A percentile compares a stretch with the other conserved stretches of the same genome.
These are phyloP conservation scores for Hydrangea macrophylla DNA, from an alignment of 148 eudicot species.

Conservation along the genomic window DNA sequence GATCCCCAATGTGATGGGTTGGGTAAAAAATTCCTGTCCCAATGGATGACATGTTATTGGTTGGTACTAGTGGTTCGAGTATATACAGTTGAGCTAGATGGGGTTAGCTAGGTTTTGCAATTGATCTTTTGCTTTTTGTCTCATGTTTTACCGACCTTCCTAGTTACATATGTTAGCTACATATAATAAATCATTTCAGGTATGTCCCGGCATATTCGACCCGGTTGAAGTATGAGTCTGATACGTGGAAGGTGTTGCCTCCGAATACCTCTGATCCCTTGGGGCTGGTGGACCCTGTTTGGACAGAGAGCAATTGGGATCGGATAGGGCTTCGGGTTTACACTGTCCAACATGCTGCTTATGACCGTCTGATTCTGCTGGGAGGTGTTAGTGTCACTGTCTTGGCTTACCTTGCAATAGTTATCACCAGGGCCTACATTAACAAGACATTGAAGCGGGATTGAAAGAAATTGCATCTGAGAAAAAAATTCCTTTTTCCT, in stretches of 20 bases:
- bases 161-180: background rate
- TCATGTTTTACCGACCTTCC: background rate
- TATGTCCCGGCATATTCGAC: slow-evolving; percentile 91
- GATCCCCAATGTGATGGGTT: too few species aligned
- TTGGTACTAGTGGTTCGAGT: too few species aligned
- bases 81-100: too few species aligned
- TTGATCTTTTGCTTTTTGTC: background rate
- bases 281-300: slow-evolving; percentile 66
- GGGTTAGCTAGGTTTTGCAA: background rate
- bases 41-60: too few species aligned
- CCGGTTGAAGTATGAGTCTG: slow-evolving; percentile 70
- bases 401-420: slow-evolving; percentile 51
- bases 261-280: slow-evolving; percentile 64
- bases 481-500: background rate
- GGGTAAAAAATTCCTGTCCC: background rate
- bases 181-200: slow-evolving; percentile 37
- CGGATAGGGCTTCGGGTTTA: slow-evolving; percentile 55
- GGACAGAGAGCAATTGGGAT: slow-evolving; percentile 98
- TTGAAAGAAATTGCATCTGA: slow-evolving; percentile 22
- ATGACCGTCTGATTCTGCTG: slow-evolving; percentile 56
- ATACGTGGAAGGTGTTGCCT: slow-evolving; percentile 65
- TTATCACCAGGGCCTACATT: slow-evolving; percentile 46
- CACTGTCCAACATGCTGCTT: slow-evolving; percentile 46
- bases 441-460: slow-evolving; percentile 75
- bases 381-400: slow-evolving; percentile 61